Evolutionary conservation across 441 rosid genomes (phyloP), one percentile per base, ranked within the genome.

Genomic region (Erysimum cheiri): DNA sequence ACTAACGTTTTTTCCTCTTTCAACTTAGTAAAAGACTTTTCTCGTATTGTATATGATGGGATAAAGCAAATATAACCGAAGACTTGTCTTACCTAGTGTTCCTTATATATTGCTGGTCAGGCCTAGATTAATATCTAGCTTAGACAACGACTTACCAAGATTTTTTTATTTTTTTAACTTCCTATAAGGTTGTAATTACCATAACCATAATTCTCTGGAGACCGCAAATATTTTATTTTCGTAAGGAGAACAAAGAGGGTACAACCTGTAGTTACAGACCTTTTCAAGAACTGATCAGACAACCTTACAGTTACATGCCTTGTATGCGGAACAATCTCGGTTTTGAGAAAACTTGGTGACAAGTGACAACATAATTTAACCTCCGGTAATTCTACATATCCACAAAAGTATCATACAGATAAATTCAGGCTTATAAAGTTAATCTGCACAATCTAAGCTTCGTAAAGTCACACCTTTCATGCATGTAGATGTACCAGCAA

Each of bases 371-470:
- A 66, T 24, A 19, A 32, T 26, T 32, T 43, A 59, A 43, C 57
- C 19, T 19, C 58, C 0, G 15, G 67, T 41, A 35, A 60, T 39
- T 60, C 73, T 74, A 67, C 78, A 74, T 32, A 54, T 52, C 69
- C 60, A 62, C 72, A 54, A 24, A 61, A 40, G 12, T 61, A 74
- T 61, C 65, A 61, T 47, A 74, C 69, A 74, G 73, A 74, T 50
- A 15, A 36, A 0, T 7, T 35, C 4, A 40, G 32, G 55, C 67
- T 9, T 58, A 40, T 32, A 32, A 32, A 48, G 55, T 66, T 66
- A 66, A 67, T 66, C 71, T 40, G 55, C 15, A 75, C 50, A 49
- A 28, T 37, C 55, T 24, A 57, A 64, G 39, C 24, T 49, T 76
- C 71, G 64, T 28, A 29, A 52, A 52, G 28, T 50, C 61, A 33